These are phyloP conservation scores for Kickxella alabastrina DNA, from an alignment of 192 early-diverging fungal species.

Conservation along the genomic window DNA sequence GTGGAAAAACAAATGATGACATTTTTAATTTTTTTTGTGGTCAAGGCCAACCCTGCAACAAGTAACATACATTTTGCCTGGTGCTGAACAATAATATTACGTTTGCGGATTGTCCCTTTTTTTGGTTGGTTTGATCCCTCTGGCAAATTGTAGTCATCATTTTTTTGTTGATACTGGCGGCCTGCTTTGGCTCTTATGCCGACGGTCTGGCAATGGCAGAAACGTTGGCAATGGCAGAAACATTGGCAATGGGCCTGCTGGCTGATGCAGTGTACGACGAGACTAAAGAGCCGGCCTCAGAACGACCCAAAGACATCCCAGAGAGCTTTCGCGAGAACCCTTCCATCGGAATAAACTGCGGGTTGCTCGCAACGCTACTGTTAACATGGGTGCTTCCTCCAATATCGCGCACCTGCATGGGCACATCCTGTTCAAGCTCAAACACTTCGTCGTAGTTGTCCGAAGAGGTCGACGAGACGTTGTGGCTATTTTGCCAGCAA, in stretches of 20 bases:
- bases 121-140: no score
- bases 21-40: no score
- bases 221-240: conserved; percentile 30
- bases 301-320: conserved; percentile 22
- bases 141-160: no score
- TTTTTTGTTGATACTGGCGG: no score
- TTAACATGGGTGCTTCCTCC: background rate
- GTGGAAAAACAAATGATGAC: no score
- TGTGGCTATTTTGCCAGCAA: conserved; percentile 12
- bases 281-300: conserved; percentile 3
- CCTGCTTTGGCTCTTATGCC: no score
- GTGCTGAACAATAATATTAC: no score
- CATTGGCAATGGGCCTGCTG: conserved; percentile 12
- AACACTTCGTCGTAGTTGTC: conserved; percentile 45
- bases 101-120: no score
- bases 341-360: conserved; percentile 38
- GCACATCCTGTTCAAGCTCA: conserved; percentile 43
- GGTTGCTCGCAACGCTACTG: conserved; percentile 20
- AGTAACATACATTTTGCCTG: no score
- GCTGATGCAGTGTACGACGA: background rate
- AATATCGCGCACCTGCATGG: conserved; percentile 2
- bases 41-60: no score
- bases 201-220: conserved; percentile 39
- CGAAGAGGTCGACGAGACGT: conserved; percentile 37
- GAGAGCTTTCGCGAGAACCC: conserved; percentile 38